These are phyloP conservation scores for Apiotrichum mycotoxinovorans DNA, from an alignment of 1,284 basidiomycete species.

Conservation along the genomic window DNA sequence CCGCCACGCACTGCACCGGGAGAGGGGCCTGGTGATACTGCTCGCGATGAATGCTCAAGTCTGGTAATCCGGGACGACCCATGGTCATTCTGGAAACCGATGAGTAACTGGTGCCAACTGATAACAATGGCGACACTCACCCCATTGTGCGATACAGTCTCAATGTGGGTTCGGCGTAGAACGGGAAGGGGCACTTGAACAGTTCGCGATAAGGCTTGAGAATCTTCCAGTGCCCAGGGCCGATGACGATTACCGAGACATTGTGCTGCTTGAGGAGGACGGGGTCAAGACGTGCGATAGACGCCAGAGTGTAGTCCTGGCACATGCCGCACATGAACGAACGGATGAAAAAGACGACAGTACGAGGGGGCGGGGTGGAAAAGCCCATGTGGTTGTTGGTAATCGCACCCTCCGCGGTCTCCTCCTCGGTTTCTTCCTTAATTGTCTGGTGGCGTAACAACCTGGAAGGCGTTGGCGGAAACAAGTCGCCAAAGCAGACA, in stretches of 20 bases:
- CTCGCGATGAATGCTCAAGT: constrained; percentile 32
- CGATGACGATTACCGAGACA: constrained; percentile 42
- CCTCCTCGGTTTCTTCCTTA: background rate
- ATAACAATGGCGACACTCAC: constrained; percentile 7
- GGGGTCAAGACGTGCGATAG: constrained; percentile 38
- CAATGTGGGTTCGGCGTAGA: constrained; percentile 40
- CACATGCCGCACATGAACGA: constrained; percentile 50
- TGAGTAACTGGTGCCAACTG: no score
- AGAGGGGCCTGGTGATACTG: constrained; percentile 40
- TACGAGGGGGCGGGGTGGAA: constrained; percentile 8
- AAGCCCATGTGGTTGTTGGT: background rate
- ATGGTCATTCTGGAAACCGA: background rate
- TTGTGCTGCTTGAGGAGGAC: constrained; percentile 34
- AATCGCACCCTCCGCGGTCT: background rate
- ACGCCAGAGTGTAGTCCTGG: constrained; percentile 47
- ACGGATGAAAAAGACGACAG: constrained; percentile 47
- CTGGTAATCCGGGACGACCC: constrained; percentile 35
- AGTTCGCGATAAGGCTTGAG: constrained; percentile 46
- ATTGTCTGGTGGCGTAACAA: background rate
- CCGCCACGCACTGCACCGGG: constrained; percentile 36
- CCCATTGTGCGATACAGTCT: constrained; percentile 46
- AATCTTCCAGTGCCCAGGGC: constrained; percentile 45
- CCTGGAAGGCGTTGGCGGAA: constrained; percentile 14
- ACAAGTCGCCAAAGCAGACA: constrained; percentile 41
- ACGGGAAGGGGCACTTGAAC: constrained; percentile 47